Evolutionary conservation across 768 basidiomycete genomes (phyloP), one percentile per base, ranked within the genome.

Genomic region (Tylopilus sp.): DNA sequence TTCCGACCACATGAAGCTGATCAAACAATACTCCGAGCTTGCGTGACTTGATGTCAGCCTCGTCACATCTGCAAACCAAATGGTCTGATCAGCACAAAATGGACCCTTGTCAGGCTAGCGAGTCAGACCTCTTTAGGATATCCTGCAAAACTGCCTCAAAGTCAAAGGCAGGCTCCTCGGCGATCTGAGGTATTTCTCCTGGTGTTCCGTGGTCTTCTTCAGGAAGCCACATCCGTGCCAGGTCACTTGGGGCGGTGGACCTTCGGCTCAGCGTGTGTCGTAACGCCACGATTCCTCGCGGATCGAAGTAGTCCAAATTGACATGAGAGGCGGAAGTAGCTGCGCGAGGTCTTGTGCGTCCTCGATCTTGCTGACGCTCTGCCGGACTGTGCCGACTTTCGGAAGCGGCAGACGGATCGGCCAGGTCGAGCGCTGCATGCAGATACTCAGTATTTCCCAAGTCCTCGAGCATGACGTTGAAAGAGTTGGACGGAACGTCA

Each of bases 21-120:
- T 80, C 64, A 54, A 88, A 87, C 38, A 76, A 56, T 12, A 88
- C 83, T 0, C 86, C 86, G 4, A 87, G 77, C 45, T 81, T 73
- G 22, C 85, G 76, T 1, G 68, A 52, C 56, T 76, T 75, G 55
- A 83, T 78, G n/a, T 76, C 74, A 0, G 76, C 72, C 55, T 79
- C 74, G 8, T 74, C 74, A 22, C 67, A 72, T 55, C 84, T 85
- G 45, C 11, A 48, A 61, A 31, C 14, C 21, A 29, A 29, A 34
- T 29, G n/a, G 1, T 1, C 17, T 16, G 19, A 14, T 56, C 30
- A 36, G 40, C 16, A 17, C 34, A 17, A 4, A n/a, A 17, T 17
- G 16, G 8, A 17, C 2, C 16, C 34, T 4, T 33, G 3, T 36
- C 14, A 12, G 17, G 14, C 6, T 52, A 28, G 6, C 9, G 24